These are phyloP conservation scores for Amphicarpaea edgeworthii DNA, from an alignment of 306 rosid species.

Conservation along the genomic window DNA sequence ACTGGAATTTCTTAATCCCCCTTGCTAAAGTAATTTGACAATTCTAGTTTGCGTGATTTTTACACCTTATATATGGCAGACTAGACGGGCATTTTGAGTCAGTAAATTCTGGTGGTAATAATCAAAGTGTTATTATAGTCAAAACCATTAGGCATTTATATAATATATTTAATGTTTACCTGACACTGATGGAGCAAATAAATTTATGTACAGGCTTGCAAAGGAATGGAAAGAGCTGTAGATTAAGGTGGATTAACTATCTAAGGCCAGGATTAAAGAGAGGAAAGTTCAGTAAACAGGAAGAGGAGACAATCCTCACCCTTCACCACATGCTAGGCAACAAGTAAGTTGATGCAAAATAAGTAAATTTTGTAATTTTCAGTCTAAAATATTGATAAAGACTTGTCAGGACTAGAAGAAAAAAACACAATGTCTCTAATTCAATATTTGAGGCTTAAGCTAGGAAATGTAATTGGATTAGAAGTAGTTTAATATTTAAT, in stretches of 20 bases:
- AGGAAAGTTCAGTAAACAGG: constrained; percentile 82
- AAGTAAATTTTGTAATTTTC: constrained; percentile 4
- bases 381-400: constrained; percentile 25
- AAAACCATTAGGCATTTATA: constrained; percentile 27
- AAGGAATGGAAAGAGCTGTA: constrained; percentile 97
- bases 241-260: constrained; percentile 95
- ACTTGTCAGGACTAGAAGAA: constrained; percentile 22
- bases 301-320: constrained; percentile 76
- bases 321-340: constrained; percentile 87
- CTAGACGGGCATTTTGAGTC: constrained; percentile 7
- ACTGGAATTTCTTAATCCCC: constrained; percentile 7
- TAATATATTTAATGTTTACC: constrained; percentile 1
- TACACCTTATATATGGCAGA: not conserved
- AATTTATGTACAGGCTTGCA: constrained; percentile 68
- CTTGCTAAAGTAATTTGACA: constrained; percentile 7
- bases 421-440: not conserved
- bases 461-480: constrained; percentile 27
- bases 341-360: constrained; percentile 58
- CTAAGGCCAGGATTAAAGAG: constrained; percentile 90
- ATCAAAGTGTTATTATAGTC: constrained; percentile 22
- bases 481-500: constrained; percentile 18
- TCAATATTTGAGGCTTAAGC: constrained; percentile 22
- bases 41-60: not conserved
- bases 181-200: not conserved
- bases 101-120: not conserved